Evolutionary conservation across 768 basidiomycete species (phyloP), one percentile per base, ranked within the genome.

Genomic region (Tephrocybe sp.): DNA sequence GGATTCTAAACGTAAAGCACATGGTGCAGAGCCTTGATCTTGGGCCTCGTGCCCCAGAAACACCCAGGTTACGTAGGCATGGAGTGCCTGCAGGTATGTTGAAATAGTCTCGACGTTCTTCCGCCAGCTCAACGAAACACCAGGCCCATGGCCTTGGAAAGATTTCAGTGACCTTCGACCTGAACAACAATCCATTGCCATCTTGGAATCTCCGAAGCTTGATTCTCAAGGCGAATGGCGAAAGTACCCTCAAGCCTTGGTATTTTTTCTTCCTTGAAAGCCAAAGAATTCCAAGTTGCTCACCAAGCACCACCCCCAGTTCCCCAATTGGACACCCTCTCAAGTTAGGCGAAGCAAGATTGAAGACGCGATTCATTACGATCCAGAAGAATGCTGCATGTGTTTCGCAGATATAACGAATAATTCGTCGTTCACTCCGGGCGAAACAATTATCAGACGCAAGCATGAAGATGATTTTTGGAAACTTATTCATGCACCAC

Each of bases 251-350:
- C 63, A 69, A 43, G 68, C 66, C 3, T 60, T 52, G 27, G 50
- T 53, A n/a, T n/a, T n/a, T n/a, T n/a, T n/a, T n/a, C n/a, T n/a
- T n/a, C n/a, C n/a, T n/a, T n/a, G n/a, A n/a, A n/a, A n/a, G n/a
- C n/a, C 25, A 22, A 22, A 9, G n/a, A 38, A 38, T 45, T 38
- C n/a, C 7, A 11, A 9, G 10, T 22, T 18, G 16, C 13, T 25
- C 24, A 45, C n/a, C 7, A 22, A 23, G n/a, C 19, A 1, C 29
- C 21, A 25, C 19, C 13, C 23, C 10, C 29, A 64, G 30, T 76
- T 76, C 40, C 65, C 66, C 37, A 76, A 74, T 42, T 73, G 74
- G 74, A 74, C 64, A 1, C 52, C 52, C 8, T 60, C 52, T 29
- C 73, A 73, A 43, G 67, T 74, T 16, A 0, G 31, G 0, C 59